phyloP scores from a whole-genome alignment of 2,329 filamentous ascomycete species.

The Gaeumannomyces sp. region DNA sequence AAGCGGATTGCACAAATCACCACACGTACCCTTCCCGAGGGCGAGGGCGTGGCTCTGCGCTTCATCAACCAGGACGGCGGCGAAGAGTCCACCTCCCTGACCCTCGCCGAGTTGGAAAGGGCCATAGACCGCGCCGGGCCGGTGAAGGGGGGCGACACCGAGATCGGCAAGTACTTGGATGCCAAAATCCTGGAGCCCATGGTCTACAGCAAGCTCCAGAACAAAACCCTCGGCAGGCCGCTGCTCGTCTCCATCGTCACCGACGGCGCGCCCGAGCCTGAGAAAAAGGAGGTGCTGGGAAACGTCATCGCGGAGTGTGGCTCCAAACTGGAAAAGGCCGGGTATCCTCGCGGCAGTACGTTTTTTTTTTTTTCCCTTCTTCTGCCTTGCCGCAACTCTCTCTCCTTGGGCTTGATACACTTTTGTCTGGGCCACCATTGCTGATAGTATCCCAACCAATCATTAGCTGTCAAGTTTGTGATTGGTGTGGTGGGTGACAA shows the following conservation, averaged over 20 bases:
- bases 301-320: background rate
- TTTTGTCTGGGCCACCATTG: too few species aligned
- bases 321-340: background rate
- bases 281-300: background rate
- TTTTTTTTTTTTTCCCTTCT: background rate
- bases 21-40: background rate
- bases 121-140: background rate
- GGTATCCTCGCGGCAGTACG: background rate
- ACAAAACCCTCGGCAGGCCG: background rate
- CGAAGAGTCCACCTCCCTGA: background rate
- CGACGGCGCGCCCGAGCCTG: background rate
- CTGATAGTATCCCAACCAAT: too few species aligned
- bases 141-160: background rate
- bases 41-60: conserved; percentile 2
- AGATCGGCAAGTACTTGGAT: background rate
- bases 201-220: background rate
- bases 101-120: background rate
- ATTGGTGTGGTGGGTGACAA: background rate
- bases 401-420: too few species aligned
- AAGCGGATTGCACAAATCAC: background rate
- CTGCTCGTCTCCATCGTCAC: background rate
- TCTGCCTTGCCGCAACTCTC: too few species aligned
- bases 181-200: background rate
- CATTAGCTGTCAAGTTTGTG: background rate
- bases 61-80: conserved; percentile 2